Evolutionary conservation across 305 asterid species (phyloP), one percentile per base, ranked within the genome.

Genomic region (Fraxinus nigra): DNA sequence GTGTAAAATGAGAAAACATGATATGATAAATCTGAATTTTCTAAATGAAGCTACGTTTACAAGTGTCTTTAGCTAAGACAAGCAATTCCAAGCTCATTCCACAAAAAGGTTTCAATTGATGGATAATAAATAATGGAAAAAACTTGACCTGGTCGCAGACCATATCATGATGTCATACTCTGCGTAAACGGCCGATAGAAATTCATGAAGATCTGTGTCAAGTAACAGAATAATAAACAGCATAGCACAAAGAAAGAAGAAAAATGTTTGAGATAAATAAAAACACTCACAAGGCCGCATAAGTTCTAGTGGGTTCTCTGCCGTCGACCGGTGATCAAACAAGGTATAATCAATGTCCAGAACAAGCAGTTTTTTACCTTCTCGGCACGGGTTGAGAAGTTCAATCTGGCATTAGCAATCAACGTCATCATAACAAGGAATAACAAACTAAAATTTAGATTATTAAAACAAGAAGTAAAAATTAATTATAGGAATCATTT

Each of bases 111-210:
- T 35, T 24, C 37, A 37, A 40, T n/a, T 24, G 33, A 74, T 54
- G 82, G 56, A 46, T 13, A 77, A 8, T 33, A 20, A 32, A 18
- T 0, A 51, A 35, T 48, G 22, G 80, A 35, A 61, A 81, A 77
- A 78, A 74, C 67, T 70, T 82, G 74, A 92, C 97, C 95, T 91
- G 84, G 98, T 95, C 38, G 99, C 99, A 72, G 98, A 95, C 99
- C 99, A 93, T 88, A 95, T 95, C 89, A 94, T 95, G 89, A 94
- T 95, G 86, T 94, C 99, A 78, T 92, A 95, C 82, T 93, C 98
- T 2, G 98, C 91, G 87, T 95, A 95, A 76, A 83, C 97, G 54
- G 98, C 96, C 3, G 94, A 79, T 46, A 95, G 99, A 87, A 95
- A 95, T 86, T 94, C 99, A 78, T 95, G 99, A 88, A 95, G 99